Base-by-base conservation (phyloP, 352 stramenopile species). In the Phytophthora sojae region DNA sequence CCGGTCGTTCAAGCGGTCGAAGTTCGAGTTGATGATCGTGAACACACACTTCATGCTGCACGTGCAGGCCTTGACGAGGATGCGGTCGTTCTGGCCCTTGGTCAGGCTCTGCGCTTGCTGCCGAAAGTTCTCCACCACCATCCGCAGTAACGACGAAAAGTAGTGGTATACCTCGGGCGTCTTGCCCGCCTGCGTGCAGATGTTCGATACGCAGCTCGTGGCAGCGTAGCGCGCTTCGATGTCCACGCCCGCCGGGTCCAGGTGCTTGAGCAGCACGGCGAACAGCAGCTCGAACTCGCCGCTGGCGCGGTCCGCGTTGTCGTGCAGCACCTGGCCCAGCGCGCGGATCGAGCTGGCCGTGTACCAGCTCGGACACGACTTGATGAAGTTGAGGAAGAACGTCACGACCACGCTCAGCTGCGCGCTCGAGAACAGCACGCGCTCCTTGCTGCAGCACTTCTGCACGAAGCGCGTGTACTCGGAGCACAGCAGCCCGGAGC, bases 41-140 rank as follows among this genome's bases (percentile, higher is more conserved):
- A 88, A 93, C 21, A 95, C 80, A 72, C 89, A 96, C 73, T 95
- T 94, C 79, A 96, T 89, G 59, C 89, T 96, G 60, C 83, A 92
- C 1, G 86, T 94, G 67, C 88, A 95, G 14, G 88, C 88, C 61
- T 94, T 94, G 26, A 95, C 83, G 4, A 95, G 75, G 29, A 95
- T 92, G 30, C 89, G 82, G 23, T 96, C 86, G 30, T 88, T 86
- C 19, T 92, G 72, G 4, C 82, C 83, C 49, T 82, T 83, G 4
- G 76, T 87, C 3, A 95, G 56, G 45, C 85, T 91, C 6, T 82
- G 78, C 25, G 82, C 77, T 63, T 96, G 89, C 63, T 95, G 86
- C 4, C 88, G 82, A 56, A 95, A 93, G 62, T 96, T 96, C 69
- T 96, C 89, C 42, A 94, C 84, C 52, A 94, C 85, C 74, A 94